Evolutionary conservation across 2,329 filamentous ascomycete genomes (phyloP), one percentile per base, ranked within the genome.

Genomic region (Emergomyces pasteurianus): DNA sequence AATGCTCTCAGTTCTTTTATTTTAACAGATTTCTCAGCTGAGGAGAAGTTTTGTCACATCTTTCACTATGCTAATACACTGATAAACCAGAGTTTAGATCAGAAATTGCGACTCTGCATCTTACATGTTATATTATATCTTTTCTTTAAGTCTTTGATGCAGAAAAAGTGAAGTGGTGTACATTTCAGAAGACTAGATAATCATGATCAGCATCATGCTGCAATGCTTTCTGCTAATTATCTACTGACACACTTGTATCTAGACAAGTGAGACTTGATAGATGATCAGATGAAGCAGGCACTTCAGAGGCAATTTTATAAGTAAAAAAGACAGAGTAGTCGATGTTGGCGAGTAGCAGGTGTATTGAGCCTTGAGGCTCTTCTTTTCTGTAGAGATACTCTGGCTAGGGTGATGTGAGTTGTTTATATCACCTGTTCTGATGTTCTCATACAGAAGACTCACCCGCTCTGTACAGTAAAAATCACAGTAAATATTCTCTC

Each of bases 401-500:
- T n/a, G n/a, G n/a, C n/a, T n/a, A n/a, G n/a, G n/a, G n/a, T n/a
- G n/a, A n/a, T n/a, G n/a, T n/a, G n/a, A 16, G 47, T 59, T 3
- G 54, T 59, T 49, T 5, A 23, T n/a, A n/a, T n/a, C n/a, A n/a
- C n/a, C n/a, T 58, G 9, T 58, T 49, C 43, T 46, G 18, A 49
- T 26, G 38, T 28, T 43, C 31, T 23, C 38, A 49, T 58, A 47
- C 40, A 1, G 42, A 49, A 47, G 42, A 23, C 56, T 58, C 42
- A 58, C 26, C 46, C 36, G 14, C 31, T 59, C 47, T 54, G 28
- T 54, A 38, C 34, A 59, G 47, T 26, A 52, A 59, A 59, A 59
- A 59, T 5, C 57, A 59, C 58, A 53, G 42, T 49, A 58, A 59
- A 59, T 52, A 36, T 54, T n/a, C 58, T 59, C 58, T 59, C 47